Evolutionary conservation across 768 basidiomycete species (phyloP), one percentile per base, ranked within the genome.

Genomic region (Auriscalpium microsporum): DNA sequence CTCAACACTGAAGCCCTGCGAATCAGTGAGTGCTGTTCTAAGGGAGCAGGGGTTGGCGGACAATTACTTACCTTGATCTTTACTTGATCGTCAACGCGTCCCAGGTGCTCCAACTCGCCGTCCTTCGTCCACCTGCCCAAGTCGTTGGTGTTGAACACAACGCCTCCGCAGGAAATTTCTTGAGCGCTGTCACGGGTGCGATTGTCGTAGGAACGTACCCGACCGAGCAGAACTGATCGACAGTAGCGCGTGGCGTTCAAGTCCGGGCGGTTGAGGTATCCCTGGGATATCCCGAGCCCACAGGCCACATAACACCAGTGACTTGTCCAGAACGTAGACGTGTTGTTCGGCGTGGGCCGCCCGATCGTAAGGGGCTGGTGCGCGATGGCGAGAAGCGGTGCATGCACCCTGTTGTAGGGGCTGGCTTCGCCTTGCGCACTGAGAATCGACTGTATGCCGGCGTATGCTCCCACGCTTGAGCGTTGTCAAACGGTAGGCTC

Each of bases 141-240:
- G 63, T 84, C 82, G 1, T 80, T 80, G 21, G 82, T 84, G 58
- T 82, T 82, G 65, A 81, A 83, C 82, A 84, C 83, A 63, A 75
- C 59, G 38, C 45, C 53, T 14, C 56, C 59, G 52, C 50, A 21
- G 45, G 38, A 49, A 47, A 68, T 38, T 61, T 61, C 17, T 66
- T 70, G 50, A 16, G 23, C 40, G 49, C 33, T 48, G 13, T 36
- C 54, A 50, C 35, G 38, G 45, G 44, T 23, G 17, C 50, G 19
- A 11, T 8, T 34, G 44, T 46, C 36, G 52, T 45, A 44, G 10
- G 8, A 10, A 62, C 76, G 56, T 55, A 79, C 77, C 78, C 74
- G 61, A 75, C 69, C 53, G 70, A 69, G 34, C 69, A 58, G 66
- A 82, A 83, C 5, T 77, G 79, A 64, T 84, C 82, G 10, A 38